Conservation (phyloP, 331 rosid species). For the Erythrophleum ivorense region DNA sequence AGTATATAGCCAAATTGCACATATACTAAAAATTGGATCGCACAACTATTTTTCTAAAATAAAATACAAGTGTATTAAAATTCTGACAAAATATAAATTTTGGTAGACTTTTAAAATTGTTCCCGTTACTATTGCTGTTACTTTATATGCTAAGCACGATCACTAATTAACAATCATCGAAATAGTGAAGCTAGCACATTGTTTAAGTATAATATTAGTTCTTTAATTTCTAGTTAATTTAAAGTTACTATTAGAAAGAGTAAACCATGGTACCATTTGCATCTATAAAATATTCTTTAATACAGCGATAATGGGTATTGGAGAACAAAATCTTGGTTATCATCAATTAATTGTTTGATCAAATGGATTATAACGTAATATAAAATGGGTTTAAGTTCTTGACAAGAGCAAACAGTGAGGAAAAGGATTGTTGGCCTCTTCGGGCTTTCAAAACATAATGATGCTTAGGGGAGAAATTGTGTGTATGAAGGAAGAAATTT, state of each 20-base stretch:
- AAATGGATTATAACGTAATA: neutral
- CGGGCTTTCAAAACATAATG: constrained; percentile 43
- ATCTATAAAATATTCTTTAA: neutral
- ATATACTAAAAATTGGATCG: too few species aligned
- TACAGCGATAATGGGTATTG: neutral
- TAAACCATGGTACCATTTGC: too few species aligned
- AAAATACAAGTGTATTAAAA: too few species aligned
- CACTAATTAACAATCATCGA: neutral
- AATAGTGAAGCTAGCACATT: neutral
- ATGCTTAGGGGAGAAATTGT: constrained; percentile 16
- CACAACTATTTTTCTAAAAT: too few species aligned
- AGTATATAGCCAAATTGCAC: too few species aligned
- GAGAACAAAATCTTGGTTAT: neutral
- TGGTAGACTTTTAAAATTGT: too few species aligned
- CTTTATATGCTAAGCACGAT: too few species aligned
- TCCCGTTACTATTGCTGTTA: too few species aligned
- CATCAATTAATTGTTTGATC: constrained; percentile 16
- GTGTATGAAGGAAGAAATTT: constrained; percentile 16
- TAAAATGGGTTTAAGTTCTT: neutral
- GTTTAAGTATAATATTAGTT: too few species aligned
- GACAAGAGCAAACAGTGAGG: neutral
- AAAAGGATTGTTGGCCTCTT: constrained; percentile 10
- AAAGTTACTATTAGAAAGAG: neutral
- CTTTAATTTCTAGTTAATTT: neutral
- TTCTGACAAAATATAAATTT: too few species aligned